Conservation (phyloP, 306 rosid genomes). For the Cyclanthera cordifolia region DNA sequence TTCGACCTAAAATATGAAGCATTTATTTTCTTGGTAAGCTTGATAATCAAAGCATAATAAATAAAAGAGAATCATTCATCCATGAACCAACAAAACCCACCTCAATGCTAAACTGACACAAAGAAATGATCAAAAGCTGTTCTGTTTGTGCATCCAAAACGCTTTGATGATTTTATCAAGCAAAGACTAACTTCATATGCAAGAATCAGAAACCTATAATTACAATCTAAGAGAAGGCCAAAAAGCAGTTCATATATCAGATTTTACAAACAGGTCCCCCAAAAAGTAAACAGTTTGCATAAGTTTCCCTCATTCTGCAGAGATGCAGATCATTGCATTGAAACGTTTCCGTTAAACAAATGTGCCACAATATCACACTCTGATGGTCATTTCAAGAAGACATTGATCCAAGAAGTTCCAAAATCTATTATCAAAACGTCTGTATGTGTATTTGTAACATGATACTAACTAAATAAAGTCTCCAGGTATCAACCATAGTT, state of each 20-base stretch:
- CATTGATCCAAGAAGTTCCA: neutral
- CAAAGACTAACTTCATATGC: neutral
- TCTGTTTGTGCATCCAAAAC: neutral
- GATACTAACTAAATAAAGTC: neutral
- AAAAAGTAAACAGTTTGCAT: too few relatives aligned
- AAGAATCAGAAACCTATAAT: neutral
- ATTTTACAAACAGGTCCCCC: too few relatives aligned
- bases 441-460: too few relatives aligned
- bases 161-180: neutral
- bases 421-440: conserved; percentile 1
- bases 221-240: too few relatives aligned
- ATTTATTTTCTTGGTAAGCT: neutral
- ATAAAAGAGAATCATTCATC: neutral
- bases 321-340: neutral
- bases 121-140: neutral
- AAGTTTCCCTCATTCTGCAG: neutral
- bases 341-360: neutral
- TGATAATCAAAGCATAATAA: neutral
- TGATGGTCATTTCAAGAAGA: neutral
- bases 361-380: neutral
- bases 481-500: neutral
- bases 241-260: too few relatives aligned
- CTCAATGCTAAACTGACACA: neutral
- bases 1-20: conserved; percentile 46
- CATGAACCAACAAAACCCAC: neutral